Base-by-base conservation (phyloP, 768 basidiomycete species). In the Auricularia sp. region DNA sequence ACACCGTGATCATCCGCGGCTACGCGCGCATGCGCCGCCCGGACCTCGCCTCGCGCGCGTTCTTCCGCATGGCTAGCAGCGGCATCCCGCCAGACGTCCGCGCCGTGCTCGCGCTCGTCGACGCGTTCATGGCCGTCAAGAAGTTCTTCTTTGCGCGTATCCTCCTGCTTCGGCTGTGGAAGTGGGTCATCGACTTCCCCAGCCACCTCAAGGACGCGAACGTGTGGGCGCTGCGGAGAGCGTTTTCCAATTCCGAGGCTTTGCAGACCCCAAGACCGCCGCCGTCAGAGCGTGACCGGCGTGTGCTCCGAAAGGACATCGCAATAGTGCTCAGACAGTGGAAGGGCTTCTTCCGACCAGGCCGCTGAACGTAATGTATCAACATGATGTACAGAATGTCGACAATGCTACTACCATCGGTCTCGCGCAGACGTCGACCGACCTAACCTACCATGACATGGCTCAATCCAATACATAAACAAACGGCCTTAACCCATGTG, bases 1-100 rank as follows among this genome's bases (percentile, higher is more conserved):
- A 85, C 77, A 92, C 91, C 33, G 85, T 87, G 66, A 80, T 94
- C 66, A 86, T 94, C 68, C 77, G 80, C 42, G 91, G 88, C 2
- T 82, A 87, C 72, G 87, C 83, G 23, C 82, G 83, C n/a, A 78
- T 79, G 62, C 81, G 83, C 14, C 74, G 84, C 36, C 83, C 87
- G 4, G 74, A 76, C 3, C 71, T 74, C 34, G 88, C 88, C 0
- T 73, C 82, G 67, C 74, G 72, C 36, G 74, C 78, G 33, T 92
- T 91, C 70, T 79, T 79, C 39, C 73, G 78, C 44, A 91, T 93
- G 88, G 67, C 88, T 12, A 74, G 76, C 2, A 73, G 76, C 14
- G 87, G 85, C 18, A 74, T 92, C 61, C 71, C 75, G 33, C 92
- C 91, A 5, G 92, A 94, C 70, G 77, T 87, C 6, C 79, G 83